phyloP scores from a whole-genome alignment of 371 early-diverging fungal genomes.

The Phascolomyces articulosus region DNA sequence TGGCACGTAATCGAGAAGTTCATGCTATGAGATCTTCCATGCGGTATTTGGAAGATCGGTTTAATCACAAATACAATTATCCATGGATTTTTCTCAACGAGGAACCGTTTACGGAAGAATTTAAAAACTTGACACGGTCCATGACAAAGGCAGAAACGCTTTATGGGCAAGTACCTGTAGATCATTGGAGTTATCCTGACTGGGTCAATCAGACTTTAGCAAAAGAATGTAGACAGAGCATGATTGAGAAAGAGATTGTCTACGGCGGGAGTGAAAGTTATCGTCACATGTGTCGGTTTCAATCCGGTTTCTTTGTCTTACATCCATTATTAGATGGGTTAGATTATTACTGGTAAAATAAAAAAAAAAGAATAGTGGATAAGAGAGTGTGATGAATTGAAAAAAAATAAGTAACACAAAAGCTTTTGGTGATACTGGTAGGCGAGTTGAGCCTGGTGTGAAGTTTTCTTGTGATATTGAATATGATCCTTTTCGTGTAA shows the following conservation, averaged over 20 bases:
- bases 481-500: constrained; percentile 88
- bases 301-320: constrained; percentile 76
- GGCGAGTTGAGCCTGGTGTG: constrained; percentile 95
- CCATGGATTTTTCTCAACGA: constrained; percentile 92
- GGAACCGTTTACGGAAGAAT: constrained; percentile 79
- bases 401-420: too few species aligned
- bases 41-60: constrained; percentile 78
- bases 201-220: constrained; percentile 81
- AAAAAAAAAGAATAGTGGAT: too few species aligned
- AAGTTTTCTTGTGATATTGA: constrained; percentile 85
- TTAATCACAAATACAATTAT: constrained; percentile 83
- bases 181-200: constrained; percentile 84
- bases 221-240: constrained; percentile 49
- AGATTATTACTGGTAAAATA: constrained; percentile 93
- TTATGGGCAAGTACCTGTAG: constrained; percentile 50
- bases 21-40: constrained; percentile 68
- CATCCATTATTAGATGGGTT: constrained; percentile 72
- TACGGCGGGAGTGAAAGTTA: constrained; percentile 90
- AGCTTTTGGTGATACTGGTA: too few species aligned
- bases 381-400: not conserved
- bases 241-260: constrained; percentile 68
- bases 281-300: constrained; percentile 92
- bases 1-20: constrained; percentile 80
- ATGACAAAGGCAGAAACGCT: constrained; percentile 58
- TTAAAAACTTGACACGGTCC: constrained; percentile 59